Evolutionary conservation across 305 asterid species (phyloP).

Genomic region (Galium porrigens): DNA sequence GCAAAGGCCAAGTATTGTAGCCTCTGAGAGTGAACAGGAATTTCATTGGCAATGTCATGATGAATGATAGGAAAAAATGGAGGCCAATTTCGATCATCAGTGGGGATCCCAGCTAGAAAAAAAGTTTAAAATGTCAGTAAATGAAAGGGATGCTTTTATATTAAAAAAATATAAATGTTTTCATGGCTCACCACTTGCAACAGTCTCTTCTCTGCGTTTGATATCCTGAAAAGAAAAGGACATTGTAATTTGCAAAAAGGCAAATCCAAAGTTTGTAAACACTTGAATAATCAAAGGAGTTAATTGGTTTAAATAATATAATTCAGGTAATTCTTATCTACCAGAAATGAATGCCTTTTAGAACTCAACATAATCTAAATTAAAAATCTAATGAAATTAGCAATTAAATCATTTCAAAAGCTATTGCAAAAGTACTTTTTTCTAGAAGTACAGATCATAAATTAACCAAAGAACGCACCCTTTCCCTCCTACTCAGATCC

Average conservation of each 20-base stretch:
- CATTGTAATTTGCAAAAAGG: slow-evolving; percentile 11
- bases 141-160: slow-evolving; percentile 1
- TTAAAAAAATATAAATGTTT: slow-evolving; percentile 6
- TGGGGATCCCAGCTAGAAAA: slow-evolving; percentile 62
- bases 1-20: slow-evolving; percentile 97
- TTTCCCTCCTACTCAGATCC: slow-evolving; percentile 69
- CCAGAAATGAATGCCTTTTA: background rate
- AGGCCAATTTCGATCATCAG: slow-evolving; percentile 87
- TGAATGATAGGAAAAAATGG: slow-evolving; percentile 91
- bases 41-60: slow-evolving; percentile 91
- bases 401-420: background rate
- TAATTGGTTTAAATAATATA: background rate
- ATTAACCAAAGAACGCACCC: slow-evolving; percentile 35
- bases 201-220: slow-evolving; percentile 83
- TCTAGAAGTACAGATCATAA: slow-evolving; percentile 6
- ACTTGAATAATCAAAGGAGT: background rate
- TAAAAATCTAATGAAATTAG: background rate
- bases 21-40: slow-evolving; percentile 45
- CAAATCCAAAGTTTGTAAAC: slow-evolving; percentile 4
- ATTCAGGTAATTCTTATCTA: background rate
- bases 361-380: background rate
- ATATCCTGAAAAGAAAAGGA: slow-evolving; percentile 45
- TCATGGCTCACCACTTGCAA: slow-evolving; percentile 50
- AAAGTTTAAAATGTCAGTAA: slow-evolving; percentile 6
- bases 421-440: background rate